Evolutionary conservation across 2,329 filamentous ascomycete species (phyloP).

Genomic region (Sporothrix mexicana): DNA sequence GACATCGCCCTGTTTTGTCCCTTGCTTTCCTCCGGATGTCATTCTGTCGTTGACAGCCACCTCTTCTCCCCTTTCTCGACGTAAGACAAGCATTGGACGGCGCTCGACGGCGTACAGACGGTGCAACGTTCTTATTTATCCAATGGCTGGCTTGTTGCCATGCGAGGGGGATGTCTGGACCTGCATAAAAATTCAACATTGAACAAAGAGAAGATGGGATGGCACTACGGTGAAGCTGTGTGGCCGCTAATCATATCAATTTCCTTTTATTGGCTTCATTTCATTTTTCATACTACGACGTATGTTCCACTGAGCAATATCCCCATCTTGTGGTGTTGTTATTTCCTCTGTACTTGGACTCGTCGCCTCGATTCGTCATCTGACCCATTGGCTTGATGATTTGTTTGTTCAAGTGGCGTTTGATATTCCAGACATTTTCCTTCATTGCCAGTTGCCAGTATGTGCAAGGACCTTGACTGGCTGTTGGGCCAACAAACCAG

Average conservation of each 20-base stretch:
- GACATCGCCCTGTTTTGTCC: neutral
- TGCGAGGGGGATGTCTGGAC: neutral
- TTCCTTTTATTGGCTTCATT: neutral
- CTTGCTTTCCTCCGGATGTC: neutral
- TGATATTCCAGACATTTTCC: neutral
- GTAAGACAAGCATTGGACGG: slow-evolving; percentile 14
- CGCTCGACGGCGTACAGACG: neutral
- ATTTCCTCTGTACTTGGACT: neutral
- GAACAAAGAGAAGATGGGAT: neutral
- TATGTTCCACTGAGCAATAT: too few relatives aligned
- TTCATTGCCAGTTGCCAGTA: too few relatives aligned
- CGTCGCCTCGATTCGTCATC: neutral
- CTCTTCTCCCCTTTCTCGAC: neutral
- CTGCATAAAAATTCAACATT: neutral
- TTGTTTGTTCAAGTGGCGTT: neutral
- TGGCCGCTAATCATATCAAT: neutral
- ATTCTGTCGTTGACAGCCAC: neutral
- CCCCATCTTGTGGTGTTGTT: too few relatives aligned
- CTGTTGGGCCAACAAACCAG: slow-evolving; percentile 24
- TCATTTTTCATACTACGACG: neutral
- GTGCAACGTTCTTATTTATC: neutral
- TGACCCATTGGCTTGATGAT: neutral
- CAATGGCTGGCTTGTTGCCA: neutral
- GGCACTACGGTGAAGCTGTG: neutral
- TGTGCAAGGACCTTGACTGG: neutral